Evolutionary conservation across 75 land plant genomes (phyloP).

Genomic region (Gnetum montanum): DNA sequence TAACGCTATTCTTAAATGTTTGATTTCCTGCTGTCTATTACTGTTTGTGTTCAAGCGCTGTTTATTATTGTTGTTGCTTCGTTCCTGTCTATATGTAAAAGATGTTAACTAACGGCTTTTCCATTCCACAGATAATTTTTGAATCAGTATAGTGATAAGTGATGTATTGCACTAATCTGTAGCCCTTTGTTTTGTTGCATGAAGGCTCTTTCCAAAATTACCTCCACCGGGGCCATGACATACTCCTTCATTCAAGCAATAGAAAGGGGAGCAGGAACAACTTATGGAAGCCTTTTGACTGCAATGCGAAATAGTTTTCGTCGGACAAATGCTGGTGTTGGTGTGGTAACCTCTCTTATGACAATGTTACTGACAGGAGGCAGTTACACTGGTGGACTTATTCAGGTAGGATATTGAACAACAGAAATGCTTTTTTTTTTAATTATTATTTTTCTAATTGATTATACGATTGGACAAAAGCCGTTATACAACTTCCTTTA

Average conservation of each 20-base stretch:
- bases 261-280: slow-evolving; percentile 29
- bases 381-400: slow-evolving; percentile 2
- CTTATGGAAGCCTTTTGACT: slow-evolving; percentile 26
- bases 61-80: no score
- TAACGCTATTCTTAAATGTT: no score
- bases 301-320: slow-evolving; percentile 25
- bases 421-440: no score
- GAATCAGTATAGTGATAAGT: no score
- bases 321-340: slow-evolving; percentile 3
- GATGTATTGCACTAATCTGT: no score
- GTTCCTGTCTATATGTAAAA: no score
- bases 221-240: slow-evolving; percentile 42
- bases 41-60: no score
- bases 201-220: slow-evolving; percentile 27
- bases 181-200: neutral
- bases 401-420: neutral
- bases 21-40: no score
- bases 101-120: no score
- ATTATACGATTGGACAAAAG: neutral
- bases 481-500: neutral
- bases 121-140: no score
- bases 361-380: slow-evolving; percentile 33
- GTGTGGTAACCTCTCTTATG: slow-evolving; percentile 12
- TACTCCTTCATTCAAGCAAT: slow-evolving; percentile 50
- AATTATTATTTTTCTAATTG: no score